Percentiles rank a stretch among this genome's conserved stretches.
Evolutionary conservation across 495 filamentous ascomycete species (phyloP).

Genomic region (Penicillium taxi): DNA sequence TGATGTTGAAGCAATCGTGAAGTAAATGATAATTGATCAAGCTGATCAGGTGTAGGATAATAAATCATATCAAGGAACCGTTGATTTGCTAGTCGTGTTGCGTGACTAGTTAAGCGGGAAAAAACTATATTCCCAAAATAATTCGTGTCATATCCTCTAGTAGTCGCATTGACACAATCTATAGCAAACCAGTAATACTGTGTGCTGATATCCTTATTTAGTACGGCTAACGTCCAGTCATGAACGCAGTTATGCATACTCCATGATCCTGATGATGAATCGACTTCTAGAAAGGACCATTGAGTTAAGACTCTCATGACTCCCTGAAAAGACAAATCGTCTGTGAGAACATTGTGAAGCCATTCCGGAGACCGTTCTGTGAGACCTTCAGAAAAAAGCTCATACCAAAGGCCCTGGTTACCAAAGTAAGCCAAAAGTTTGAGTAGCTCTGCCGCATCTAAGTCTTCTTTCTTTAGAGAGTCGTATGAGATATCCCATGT

Average conservation of each 20-base stretch:
- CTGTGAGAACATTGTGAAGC: neutral
- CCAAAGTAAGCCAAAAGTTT: neutral
- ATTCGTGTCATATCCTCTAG: no score
- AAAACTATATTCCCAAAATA: neutral
- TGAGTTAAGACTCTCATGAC: neutral
- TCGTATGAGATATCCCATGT: neutral
- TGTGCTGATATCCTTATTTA: neutral
- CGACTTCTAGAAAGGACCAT: neutral
- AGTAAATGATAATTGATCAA: neutral
- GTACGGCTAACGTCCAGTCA: neutral
- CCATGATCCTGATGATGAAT: neutral
- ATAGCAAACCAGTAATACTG: neutral
- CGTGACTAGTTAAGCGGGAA: neutral
- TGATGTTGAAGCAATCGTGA: neutral
- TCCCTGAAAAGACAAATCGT: neutral
- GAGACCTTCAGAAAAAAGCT: neutral
- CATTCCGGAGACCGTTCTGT: neutral
- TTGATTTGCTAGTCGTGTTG: no score
- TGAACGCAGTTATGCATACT: conserved; percentile 1
- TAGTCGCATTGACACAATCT: neutral
- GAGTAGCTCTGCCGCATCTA: neutral
- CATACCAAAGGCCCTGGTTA: neutral
- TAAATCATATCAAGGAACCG: neutral
- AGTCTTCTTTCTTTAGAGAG: neutral
- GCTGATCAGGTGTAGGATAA: neutral